phyloP scores from a whole-genome alignment of 768 basidiomycete species.

The Phanerochaete carnosa region DNA sequence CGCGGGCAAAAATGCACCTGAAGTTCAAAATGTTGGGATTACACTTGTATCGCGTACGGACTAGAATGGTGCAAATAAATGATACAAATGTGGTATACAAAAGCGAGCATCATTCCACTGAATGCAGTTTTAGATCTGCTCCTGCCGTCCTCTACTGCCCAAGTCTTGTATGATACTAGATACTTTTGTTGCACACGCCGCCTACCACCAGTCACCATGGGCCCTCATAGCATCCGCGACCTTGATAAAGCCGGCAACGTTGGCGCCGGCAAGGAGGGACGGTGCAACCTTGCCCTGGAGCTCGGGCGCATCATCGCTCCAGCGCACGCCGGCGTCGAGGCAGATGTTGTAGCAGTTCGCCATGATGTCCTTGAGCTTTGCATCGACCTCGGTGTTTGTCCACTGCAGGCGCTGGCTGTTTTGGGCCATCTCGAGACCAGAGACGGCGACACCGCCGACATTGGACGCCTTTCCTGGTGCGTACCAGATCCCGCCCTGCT shows the following conservation, averaged over 20 bases:
- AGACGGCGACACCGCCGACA: conserved; percentile 75
- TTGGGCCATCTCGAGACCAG: conserved; percentile 78
- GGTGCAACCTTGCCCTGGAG: conserved; percentile 38
- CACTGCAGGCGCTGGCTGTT: conserved; percentile 67
- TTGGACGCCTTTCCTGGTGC: conserved; percentile 70
- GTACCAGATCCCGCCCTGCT: conserved; percentile 57
- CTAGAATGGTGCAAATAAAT: background rate
- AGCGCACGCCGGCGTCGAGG: conserved; percentile 53
- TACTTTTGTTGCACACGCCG: background rate
- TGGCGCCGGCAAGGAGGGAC: conserved; percentile 60
- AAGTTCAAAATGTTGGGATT: no score
- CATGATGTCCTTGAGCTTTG: conserved; percentile 71
- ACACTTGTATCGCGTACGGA: background rate
- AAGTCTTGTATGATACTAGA: background rate
- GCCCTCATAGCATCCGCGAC: conserved; percentile 71
- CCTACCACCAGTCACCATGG: conserved; percentile 77
- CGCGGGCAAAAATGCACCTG: no score
- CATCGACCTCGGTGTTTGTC: conserved; percentile 62
- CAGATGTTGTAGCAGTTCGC: conserved; percentile 58
- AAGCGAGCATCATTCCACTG: background rate
- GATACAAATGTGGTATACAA: background rate
- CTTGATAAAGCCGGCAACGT: conserved; percentile 71
- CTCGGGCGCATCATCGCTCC: conserved; percentile 44
- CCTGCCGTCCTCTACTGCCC: background rate
- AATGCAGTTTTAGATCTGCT: background rate